These are phyloP conservation scores for Ehretia macrophylla DNA, from an alignment of 257 asterid species.

Conservation along the genomic window DNA sequence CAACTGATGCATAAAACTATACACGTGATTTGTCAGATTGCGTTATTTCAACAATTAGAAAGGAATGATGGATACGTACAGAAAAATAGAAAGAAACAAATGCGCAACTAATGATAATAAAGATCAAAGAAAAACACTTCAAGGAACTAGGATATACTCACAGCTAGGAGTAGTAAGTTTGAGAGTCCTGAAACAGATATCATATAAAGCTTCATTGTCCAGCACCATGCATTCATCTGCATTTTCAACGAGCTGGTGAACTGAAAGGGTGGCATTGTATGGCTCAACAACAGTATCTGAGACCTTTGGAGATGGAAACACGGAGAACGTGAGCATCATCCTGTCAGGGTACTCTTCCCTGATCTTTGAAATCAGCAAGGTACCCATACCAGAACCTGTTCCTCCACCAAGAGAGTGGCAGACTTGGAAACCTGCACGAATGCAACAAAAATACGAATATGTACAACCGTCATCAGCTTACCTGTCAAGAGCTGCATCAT, in stretches of 20 bases:
- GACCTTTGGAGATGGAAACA: slow-evolving; percentile 83
- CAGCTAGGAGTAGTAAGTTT: slow-evolving; percentile 89
- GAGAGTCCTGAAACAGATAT: slow-evolving; percentile 75
- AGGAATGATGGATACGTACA: too few species aligned
- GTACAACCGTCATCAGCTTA: not conserved
- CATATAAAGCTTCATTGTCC: slow-evolving; percentile 77
- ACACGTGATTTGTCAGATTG: too few species aligned
- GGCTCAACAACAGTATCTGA: slow-evolving; percentile 88
- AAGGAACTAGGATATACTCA: slow-evolving; percentile 32
- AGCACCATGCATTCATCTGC: slow-evolving; percentile 92
- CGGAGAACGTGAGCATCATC: slow-evolving; percentile 85
- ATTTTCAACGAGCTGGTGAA: slow-evolving; percentile 87
- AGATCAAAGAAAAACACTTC: not conserved
- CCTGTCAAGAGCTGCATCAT: too few species aligned
- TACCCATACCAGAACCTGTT: slow-evolving; percentile 91
- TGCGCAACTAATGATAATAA: too few species aligned
- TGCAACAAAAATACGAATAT: not conserved
- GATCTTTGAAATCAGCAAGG: slow-evolving; percentile 67
- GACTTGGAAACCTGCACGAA: slow-evolving; percentile 59
- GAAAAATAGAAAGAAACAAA: too few species aligned
- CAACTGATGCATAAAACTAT: too few species aligned
- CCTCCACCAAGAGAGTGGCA: slow-evolving; percentile 92
- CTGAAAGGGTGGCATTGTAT: slow-evolving; percentile 77
- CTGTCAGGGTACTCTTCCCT: slow-evolving; percentile 85
- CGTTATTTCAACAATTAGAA: too few species aligned